Evolutionary conservation across 1,284 basidiomycete species (phyloP).

Genomic region (Sporisorium reilianum): DNA sequence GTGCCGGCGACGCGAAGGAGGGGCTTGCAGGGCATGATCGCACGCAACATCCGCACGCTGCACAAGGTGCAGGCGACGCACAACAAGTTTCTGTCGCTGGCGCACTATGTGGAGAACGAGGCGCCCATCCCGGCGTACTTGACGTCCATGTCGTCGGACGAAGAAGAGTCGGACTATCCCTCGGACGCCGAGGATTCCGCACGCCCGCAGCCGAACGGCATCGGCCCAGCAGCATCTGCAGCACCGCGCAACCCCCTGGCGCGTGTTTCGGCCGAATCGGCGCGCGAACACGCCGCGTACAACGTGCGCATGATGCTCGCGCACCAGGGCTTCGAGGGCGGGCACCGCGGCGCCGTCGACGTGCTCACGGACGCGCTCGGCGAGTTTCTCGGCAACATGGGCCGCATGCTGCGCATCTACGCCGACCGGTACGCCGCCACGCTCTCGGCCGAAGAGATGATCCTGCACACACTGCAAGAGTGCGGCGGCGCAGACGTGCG

Average conservation of each 20-base stretch:
- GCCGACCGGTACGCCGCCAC: conserved; percentile 81
- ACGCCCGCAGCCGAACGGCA: conserved; percentile 5
- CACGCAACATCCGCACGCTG: conserved; percentile 61
- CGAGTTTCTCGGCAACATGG: conserved; percentile 87
- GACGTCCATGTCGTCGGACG: conserved; percentile 56
- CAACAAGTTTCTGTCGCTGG: conserved; percentile 59
- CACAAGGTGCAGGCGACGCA: conserved; percentile 63
- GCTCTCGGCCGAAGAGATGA: conserved; percentile 91
- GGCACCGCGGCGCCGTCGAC: conserved; percentile 75
- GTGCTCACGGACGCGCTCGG: conserved; percentile 82
- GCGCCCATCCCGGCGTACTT: conserved; percentile 63
- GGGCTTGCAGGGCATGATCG: conserved; percentile 54
- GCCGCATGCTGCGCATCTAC: conserved; percentile 83
- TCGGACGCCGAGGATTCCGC: conserved; percentile 43
- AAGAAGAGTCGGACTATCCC: conserved; percentile 59
- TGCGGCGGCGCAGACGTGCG: conserved; percentile 81
- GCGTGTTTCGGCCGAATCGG: conserved; percentile 33
- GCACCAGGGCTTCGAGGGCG: conserved; percentile 65
- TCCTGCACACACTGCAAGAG: conserved; percentile 88
- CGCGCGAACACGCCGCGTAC: conserved; percentile 48
- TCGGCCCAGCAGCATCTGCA: neutral
- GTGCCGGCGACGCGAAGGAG: conserved; percentile 45
- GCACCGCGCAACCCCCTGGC: conserved; percentile 22
- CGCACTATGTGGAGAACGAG: conserved; percentile 61
- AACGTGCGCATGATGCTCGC: conserved; percentile 58